Percentiles rank a stretch among this genome's conserved stretches.
phyloP scores from a whole-genome alignment of 129 eudicot genomes.

The Rutidosis leptorrhynchoides region DNA sequence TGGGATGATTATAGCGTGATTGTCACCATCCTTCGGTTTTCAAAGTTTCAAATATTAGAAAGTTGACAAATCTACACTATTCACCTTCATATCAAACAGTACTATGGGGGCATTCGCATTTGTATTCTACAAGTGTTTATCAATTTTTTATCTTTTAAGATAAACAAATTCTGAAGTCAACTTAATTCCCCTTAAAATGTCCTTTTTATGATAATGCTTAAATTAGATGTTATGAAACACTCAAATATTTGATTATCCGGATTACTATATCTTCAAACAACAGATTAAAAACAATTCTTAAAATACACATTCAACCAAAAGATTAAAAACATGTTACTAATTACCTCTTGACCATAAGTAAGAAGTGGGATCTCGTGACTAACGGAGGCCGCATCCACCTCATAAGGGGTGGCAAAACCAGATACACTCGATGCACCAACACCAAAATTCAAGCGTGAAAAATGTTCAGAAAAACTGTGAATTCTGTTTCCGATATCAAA shows the following conservation, averaged over 20 bases:
- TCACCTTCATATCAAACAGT: conserved; percentile 13
- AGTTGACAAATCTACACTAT: not conserved
- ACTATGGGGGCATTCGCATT: not conserved
- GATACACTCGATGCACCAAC: conserved; percentile 43
- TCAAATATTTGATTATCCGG: not conserved
- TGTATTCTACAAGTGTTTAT: not conserved
- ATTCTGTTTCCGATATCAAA: conserved; percentile 36
- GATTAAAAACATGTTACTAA: not conserved
- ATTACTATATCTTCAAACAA: conserved; percentile 2
- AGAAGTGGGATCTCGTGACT: conserved; percentile 51
- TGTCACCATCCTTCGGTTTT: conserved; percentile 32
- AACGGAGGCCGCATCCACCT: conserved; percentile 32
- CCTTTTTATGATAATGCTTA: not conserved
- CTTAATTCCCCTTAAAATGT: not conserved
- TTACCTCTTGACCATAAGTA: conserved; percentile 64
- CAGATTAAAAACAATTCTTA: not conserved
- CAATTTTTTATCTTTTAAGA: not conserved
- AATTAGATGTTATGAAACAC: not conserved
- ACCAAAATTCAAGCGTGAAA: conserved; percentile 40
- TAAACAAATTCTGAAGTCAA: not conserved
- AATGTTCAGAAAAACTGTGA: conserved; percentile 34
- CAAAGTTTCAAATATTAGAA: conserved; percentile 7
- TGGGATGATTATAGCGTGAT: conserved; percentile 36
- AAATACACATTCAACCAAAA: not conserved
- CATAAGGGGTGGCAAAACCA: conserved; percentile 43